A percentile compares a stretch with the other conserved stretches of the same genome.
phyloP scores from a whole-genome alignment of 176 grass and related monocot genomes.

The Lolium perenne region DNA sequence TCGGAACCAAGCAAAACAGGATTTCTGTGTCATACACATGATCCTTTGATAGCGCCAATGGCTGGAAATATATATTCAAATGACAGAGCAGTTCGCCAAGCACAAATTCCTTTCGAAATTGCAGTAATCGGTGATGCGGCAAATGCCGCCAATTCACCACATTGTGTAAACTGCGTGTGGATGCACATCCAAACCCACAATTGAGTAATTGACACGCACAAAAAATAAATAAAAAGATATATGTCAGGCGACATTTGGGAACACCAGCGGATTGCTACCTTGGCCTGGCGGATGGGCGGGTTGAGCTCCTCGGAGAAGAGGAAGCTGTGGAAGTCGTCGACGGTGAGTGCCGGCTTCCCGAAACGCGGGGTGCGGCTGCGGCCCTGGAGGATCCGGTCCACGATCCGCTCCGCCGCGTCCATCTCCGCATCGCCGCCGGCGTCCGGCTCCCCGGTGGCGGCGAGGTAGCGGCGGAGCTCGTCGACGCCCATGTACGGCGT shows the following conservation, averaged over 20 bases:
- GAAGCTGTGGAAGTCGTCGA: conserved; percentile 81
- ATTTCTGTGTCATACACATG: no score
- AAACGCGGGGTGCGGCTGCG: conserved; percentile 57
- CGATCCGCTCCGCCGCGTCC: conserved; percentile 56
- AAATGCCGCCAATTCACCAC: not conserved
- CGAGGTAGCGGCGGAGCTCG: conserved; percentile 72
- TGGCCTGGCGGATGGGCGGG: conserved; percentile 53
- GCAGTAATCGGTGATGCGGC: not conserved
- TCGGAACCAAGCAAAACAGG: no score
- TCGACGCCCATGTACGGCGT: conserved; percentile 64
- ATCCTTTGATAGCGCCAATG: conserved; percentile 14
- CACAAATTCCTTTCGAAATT: not conserved
- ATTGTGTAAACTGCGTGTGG: not conserved
- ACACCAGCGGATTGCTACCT: conserved; percentile 41
- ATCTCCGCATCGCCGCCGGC: conserved; percentile 27
- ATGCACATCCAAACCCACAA: conserved; percentile 6
- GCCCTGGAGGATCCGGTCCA: conserved; percentile 60
- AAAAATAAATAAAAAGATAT: no score
- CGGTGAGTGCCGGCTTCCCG: conserved; percentile 53
- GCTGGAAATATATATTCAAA: conserved; percentile 14
- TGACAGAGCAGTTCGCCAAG: conserved; percentile 1
- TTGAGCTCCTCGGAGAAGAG: conserved; percentile 87
- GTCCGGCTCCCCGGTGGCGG: conserved; percentile 30
- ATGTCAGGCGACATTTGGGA: not conserved
- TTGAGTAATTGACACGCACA: not conserved